Evolutionary conservation across 1,139 yeast genomes (phyloP), one percentile per base, ranked within the genome.

Genomic region (Hanseniaspora uvarum): DNA sequence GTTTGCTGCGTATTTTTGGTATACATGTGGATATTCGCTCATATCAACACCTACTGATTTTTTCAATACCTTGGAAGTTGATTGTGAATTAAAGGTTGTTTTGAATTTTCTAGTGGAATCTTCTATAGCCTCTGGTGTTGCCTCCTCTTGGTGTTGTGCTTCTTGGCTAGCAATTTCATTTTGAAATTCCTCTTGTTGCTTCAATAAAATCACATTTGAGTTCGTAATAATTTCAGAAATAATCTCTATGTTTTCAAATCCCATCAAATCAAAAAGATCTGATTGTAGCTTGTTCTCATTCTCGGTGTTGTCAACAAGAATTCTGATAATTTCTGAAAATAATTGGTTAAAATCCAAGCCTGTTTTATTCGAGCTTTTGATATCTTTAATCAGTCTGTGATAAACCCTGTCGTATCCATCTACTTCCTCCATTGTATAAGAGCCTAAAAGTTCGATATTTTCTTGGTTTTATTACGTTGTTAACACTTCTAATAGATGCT

Each of bases 11-110:
- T 77, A 79, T 46, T 83, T 74, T 58, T 86, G 79, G 65, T 75
- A 92, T 1, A 94, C 97, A 70, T 94, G 95, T 0, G 97, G 96
- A 61, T 87, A 92, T 57, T 78, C 53, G 76, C 28, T 71, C 72
- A 1, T 72, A 67, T 34, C 70, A 65, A 54, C 75, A 75, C 21
- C 77, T 77, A 40, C 72, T 70, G 53, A 84, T 63, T 51, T 75
- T 70, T 47, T 75, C 33, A 43, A 30, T 5, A 43, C 46, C 12
- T 43, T 43, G 8, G 46, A 43, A 4, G 46, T 30, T 73, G 61
- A 76, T 77, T 59, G 76, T 77, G 1, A 80, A 77, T 26, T 68
- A 66, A 55, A 70, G 67, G 26, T 78, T 76, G 60, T 82, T 86
- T 77, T 21, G 73, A 67, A 8, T 83, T 77, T 58, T 78, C 77